Base-by-base conservation (phyloP, 129 eudicot genomes). In the Flaveria linearis region DNA sequence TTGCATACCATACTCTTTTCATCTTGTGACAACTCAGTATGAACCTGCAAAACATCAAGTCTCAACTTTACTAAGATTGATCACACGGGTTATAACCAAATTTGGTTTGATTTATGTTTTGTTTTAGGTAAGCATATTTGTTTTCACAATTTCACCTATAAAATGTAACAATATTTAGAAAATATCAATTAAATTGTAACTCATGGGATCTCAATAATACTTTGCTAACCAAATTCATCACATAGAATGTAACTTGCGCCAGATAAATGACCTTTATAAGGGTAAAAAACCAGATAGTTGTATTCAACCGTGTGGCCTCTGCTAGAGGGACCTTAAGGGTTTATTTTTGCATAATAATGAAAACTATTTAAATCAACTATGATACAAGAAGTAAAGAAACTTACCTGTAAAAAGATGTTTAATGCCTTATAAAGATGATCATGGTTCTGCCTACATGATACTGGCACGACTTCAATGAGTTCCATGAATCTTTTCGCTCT, bases 371-470 rank as follows among this genome's bases (percentile, higher is more conserved):
- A 66, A 26, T 22, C 73, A 73, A 65, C 23, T 47, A 55, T 55
- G 61, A 68, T 25, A 57, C 69, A 36, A 25, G 20, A 25, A 56
- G 58, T 18, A 73, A 67, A 75, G 50, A 52, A 64, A 28, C 71
- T 51, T 85, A 88, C 98, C 85, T 81, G 82, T 55, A 94, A 84
- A 76, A 79, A 94, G 36, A 80, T 84, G 77, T 79, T 80, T 56
- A 94, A 68, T 58, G 96, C 97, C 78, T 56, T 81, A 74, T 94
- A 94, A 64, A 94, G 96, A 82, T 88, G 82, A 79, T 94, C 96
- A 61, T 94, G 98, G 67, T 78, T 91, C 58, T 82, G 85, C 83
- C 98, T 87, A 83, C 78, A 83, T 9, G 88, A 79, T 39, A 69
- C 47, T 10, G 98, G 98, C 57, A 94, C 76, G 14, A 70, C 81